Evolutionary conservation across 2,329 filamentous ascomycete species (phyloP), one percentile per base, ranked within the genome.

Genomic region (Alternaria sp.): DNA sequence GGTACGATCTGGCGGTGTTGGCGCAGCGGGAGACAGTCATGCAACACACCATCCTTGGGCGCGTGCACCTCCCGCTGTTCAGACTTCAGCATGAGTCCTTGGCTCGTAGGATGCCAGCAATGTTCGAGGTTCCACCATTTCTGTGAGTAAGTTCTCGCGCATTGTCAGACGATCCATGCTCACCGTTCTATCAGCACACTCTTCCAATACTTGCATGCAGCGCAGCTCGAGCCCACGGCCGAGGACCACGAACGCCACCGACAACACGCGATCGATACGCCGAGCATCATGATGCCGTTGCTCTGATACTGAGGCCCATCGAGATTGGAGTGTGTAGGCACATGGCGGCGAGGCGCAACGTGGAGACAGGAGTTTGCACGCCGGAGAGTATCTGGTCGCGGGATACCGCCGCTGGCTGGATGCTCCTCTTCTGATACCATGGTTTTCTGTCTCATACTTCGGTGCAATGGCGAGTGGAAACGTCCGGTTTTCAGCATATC

Each of bases 181-280:
- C 2, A 36, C 15, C 0, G 32, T n/a, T n/a, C 32, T n/a, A 1
- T 36, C 1, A 36, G 32, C 1, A 36, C 32, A 0, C 32, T 36
- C 15, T 36, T 36, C 32, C 32, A 36, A 36, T 36, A 36, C 32
- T 36, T 36, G 32, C 15, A n/a, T 0, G 32, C 32, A 36, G 32
- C 8, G 32, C 15, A 36, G 32, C 32, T 36, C 32, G 32, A 36
- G 4, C 1, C 32, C 15, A 2, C 8, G 7, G 32, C 32, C 0
- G 2, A 36, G 32, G 32, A 36, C 32, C 32, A n/a, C 15, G 32
- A 9, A 36, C 32, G 4, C 32, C 15, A 36, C 32, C 32, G 32
- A 36, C 1, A 36, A 1, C 32, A 15, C 15, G 32, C 32, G 32
- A 36, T 36, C 2, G 32, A 36, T 36, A n/a, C 15, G 32, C 15